Base-by-base conservation (phyloP, 306 rosid species). In the Cicer bijugum region DNA sequence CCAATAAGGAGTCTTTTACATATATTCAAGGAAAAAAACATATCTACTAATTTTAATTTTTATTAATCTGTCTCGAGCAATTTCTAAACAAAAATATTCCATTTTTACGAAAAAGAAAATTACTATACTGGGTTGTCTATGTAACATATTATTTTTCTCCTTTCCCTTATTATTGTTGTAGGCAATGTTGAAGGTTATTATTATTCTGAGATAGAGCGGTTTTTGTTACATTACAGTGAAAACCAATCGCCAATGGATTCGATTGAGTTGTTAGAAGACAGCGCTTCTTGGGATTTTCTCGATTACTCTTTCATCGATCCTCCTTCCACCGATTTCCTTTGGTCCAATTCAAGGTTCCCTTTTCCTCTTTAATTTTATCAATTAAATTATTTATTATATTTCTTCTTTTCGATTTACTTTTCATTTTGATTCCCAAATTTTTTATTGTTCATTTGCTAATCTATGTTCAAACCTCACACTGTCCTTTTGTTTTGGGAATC, bases 281-380 rank as follows among this genome's bases (percentile, higher is more conserved):
- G 64, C 9, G 53, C 42, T 59, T 72, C 57, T 72, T 91, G 86
- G 89, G 94, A 90, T 83, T 83, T 85, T 55, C 83, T 88, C 11
- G 91, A 90, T 80, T 84, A 71, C 81, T 42, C 81, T 20, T 80
- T 88, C 80, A 87, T 85, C 80, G 84, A 72, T 15, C 88, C 76
- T 47, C 53, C 76, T 52, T 86, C 93, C 81, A 56, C 85, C 63
- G 78, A 80, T 82, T 90, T 88, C 60, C 85, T 84, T 2, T 88
- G 89, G 91, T 64, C 90, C 72, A 83, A 83, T 70, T 72, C 40
- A 9, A 82, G 81, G 83, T 88, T 67, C 12, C 15, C 12, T 44
- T 9, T 1, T 23, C 51, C 1, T 15, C 8, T 23, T 46, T 28
- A 28, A 28, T 28, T 28, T 28, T 0, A 28, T 28, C 35, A 28